Evolutionary conservation across 148 eudicot species (phyloP).

Genomic region (Polygonum aviculare): DNA sequence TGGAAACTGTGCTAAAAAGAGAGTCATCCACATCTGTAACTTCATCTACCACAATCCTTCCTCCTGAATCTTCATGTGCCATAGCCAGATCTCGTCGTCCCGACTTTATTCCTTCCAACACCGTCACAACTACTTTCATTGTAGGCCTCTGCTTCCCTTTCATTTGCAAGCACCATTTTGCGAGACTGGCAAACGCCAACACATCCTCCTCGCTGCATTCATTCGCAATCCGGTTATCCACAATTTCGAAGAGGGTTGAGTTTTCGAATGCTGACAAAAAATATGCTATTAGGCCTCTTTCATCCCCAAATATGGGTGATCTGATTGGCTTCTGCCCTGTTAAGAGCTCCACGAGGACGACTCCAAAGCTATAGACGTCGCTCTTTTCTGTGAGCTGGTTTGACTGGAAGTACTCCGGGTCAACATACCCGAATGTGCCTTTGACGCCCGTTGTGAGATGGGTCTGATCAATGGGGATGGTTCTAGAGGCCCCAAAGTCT

Average conservation of each 20-base stretch:
- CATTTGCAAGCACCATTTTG: conserved; percentile 21
- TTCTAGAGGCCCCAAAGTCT: conserved; percentile 33
- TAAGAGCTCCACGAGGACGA: conserved; percentile 29
- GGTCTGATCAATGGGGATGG: conserved; percentile 24
- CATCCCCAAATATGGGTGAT: conserved; percentile 10
- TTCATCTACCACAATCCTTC: not conserved
- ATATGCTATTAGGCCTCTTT: conserved; percentile 25
- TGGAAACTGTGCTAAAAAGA: not conserved
- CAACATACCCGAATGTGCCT: conserved; percentile 38
- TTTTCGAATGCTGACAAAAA: conserved; percentile 21
- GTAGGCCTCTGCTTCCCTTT: conserved; percentile 28
- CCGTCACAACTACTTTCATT: conserved; percentile 26
- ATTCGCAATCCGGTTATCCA: conserved; percentile 21
- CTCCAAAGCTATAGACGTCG: conserved; percentile 37
- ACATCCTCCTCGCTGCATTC: conserved; percentile 21
- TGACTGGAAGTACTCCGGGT: conserved; percentile 32
- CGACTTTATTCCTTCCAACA: conserved; percentile 19
- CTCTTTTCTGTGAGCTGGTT: conserved; percentile 33
- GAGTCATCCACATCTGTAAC: not conserved
- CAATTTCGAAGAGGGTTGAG: conserved; percentile 13
- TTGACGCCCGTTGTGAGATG: conserved; percentile 29
- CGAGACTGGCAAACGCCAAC: conserved; percentile 21
- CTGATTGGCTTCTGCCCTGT: conserved; percentile 29
- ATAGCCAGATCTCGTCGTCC: not conserved
- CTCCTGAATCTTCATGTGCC: not conserved